Percentiles rank a stretch among this genome's conserved stretches.
Evolutionary conservation across 1,284 basidiomycete species (phyloP).

Genomic region (Leccinum griseonigrum): DNA sequence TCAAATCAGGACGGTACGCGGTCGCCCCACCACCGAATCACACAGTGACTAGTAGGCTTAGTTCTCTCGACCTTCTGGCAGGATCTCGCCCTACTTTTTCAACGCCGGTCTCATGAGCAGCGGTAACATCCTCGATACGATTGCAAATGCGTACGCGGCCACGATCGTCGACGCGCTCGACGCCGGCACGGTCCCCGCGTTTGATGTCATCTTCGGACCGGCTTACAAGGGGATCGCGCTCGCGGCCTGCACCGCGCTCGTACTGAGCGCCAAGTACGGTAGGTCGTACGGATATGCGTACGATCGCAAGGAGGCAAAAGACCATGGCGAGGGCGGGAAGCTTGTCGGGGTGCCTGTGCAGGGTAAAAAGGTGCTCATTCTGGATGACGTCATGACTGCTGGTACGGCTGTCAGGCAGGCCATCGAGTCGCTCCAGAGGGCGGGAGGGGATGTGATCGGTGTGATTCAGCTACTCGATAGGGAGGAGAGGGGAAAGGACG

Average conservation of each 20-base stretch:
- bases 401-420: slow-evolving; percentile 89
- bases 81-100: slow-evolving; percentile 95
- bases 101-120: slow-evolving; percentile 90
- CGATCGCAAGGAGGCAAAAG: slow-evolving; percentile 95
- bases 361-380: slow-evolving; percentile 80
- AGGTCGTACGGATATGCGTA: slow-evolving; percentile 83
- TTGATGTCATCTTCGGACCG: slow-evolving; percentile 94
- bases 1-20: slow-evolving; percentile 90
- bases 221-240: slow-evolving; percentile 99
- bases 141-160: slow-evolving; percentile 86
- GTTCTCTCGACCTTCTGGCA: slow-evolving; percentile 31
- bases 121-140: slow-evolving; percentile 75
- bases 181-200: slow-evolving; percentile 53
- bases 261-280: slow-evolving; percentile 66
- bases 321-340: slow-evolving; percentile 94
- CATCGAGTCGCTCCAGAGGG: slow-evolving; percentile 65
- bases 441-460: slow-evolving; percentile 82
- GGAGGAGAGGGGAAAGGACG: slow-evolving; percentile 81
- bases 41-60: neutral
- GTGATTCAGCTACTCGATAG: slow-evolving; percentile 91
- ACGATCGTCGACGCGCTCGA: slow-evolving; percentile 58
- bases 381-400: slow-evolving; percentile 97
- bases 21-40: slow-evolving; percentile 10
- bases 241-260: slow-evolving; percentile 83
- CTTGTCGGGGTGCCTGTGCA: slow-evolving; percentile 85